Conservation (phyloP, 2,329 filamentous ascomycete genomes). For the Aureobasidium mangrovei region DNA sequence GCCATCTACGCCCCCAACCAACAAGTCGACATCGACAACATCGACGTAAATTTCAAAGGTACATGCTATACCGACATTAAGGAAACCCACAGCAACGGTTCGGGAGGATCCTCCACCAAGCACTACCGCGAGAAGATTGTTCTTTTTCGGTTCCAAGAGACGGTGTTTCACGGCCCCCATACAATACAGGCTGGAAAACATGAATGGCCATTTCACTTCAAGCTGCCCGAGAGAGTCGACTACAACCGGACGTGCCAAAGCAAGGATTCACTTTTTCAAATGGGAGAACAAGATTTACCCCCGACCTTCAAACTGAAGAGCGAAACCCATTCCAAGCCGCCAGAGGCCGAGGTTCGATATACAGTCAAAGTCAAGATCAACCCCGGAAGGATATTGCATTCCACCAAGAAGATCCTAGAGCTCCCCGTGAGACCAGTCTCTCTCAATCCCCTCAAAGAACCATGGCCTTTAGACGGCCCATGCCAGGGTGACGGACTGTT, state of each 20-base stretch:
- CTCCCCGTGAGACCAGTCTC: not conserved
- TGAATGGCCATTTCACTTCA: conserved; percentile 4
- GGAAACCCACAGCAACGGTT: not conserved
- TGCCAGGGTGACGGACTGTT: not conserved
- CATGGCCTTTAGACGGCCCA: not conserved
- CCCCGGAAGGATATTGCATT: not conserved
- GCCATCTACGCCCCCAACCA: not conserved
- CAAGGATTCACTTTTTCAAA: not conserved
- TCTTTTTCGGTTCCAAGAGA: not conserved
- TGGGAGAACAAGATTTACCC: not conserved
- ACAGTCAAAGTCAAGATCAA: conserved; percentile 8
- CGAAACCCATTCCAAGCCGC: not conserved
- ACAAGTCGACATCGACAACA: conserved; percentile 2
- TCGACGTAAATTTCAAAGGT: conserved; percentile 2
- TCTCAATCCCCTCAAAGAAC: not conserved
- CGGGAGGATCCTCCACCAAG: not conserved
- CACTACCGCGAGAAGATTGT: conserved; percentile 1
- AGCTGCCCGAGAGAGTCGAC: not conserved
- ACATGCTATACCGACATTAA: not conserved
- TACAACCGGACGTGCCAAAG: not conserved
- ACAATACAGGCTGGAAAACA: not conserved
- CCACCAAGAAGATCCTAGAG: not conserved
- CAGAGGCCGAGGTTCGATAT: conserved; percentile 1
- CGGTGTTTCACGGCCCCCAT: not conserved
- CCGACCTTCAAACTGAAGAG: conserved; percentile 2